These are phyloP conservation scores for Kuraishia ogatae DNA, from an alignment of 805 yeast genomes.

Conservation along the genomic window DNA sequence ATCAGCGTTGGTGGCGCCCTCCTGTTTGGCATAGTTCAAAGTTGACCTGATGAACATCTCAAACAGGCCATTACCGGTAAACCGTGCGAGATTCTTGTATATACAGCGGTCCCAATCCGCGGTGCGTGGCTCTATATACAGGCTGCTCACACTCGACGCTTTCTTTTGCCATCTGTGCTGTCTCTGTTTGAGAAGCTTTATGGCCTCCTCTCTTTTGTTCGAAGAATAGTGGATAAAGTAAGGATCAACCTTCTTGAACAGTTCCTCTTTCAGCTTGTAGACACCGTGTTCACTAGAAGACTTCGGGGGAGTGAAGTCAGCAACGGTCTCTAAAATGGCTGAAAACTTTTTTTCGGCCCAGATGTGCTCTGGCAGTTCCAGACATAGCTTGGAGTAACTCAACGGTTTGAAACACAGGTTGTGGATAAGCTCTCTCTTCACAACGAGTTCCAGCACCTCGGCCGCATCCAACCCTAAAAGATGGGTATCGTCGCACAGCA, in stretches of 20 bases:
- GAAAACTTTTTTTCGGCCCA: conserved; percentile 70
- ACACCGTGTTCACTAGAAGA: conserved; percentile 51
- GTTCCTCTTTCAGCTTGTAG: conserved; percentile 56
- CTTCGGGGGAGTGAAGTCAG: conserved; percentile 56
- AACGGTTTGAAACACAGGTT: conserved; percentile 68
- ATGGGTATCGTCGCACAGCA: conserved; percentile 60
- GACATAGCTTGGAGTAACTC: conserved; percentile 61
- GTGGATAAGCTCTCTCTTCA: conserved; percentile 72
- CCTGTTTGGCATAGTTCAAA: conserved; percentile 27
- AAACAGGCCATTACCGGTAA: conserved; percentile 47
- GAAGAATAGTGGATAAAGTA: conserved; percentile 71
- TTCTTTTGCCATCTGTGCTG: conserved; percentile 28
- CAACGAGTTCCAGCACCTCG: conserved; percentile 38
- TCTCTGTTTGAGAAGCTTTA: conserved; percentile 46
- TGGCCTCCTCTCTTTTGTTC: conserved; percentile 80
- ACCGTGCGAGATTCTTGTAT: conserved; percentile 36
- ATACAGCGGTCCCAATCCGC: conserved; percentile 27
- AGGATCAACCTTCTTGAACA: conserved; percentile 58
- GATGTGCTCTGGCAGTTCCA: conserved; percentile 69
- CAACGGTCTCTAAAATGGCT: conserved; percentile 41
- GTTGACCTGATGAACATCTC: conserved; percentile 43
- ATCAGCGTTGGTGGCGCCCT: conserved; percentile 38
- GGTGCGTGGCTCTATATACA: conserved; percentile 49
- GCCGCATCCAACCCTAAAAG: conserved; percentile 40
- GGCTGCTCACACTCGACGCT: conserved; percentile 31